Percentiles rank a stretch among this genome's conserved stretches.
Evolutionary conservation across 257 asterid species (phyloP).

Genomic region (Scutellaria barbata): DNA sequence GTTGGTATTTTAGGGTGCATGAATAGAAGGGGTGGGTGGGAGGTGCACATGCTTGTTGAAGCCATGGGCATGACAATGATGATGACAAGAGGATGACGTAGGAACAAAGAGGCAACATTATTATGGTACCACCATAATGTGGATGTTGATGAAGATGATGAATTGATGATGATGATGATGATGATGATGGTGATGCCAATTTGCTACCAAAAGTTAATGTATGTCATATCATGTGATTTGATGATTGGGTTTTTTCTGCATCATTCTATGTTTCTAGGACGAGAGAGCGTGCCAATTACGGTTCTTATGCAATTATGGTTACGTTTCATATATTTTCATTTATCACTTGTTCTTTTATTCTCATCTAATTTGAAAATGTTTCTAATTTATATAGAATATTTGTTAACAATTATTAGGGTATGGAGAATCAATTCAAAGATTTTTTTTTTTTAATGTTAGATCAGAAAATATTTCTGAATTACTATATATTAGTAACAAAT

Average conservation of each 20-base stretch:
- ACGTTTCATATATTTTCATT: too few species aligned
- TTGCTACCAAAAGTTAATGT: slow-evolving; percentile 26
- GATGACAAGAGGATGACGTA: slow-evolving; percentile 33
- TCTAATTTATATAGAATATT: too few species aligned
- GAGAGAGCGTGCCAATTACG: slow-evolving; percentile 3
- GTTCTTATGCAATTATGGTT: slow-evolving; percentile 4
- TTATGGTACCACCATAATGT: slow-evolving; percentile 18
- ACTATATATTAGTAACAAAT: too few species aligned
- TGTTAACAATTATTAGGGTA: too few species aligned
- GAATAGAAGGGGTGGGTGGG: slow-evolving; percentile 8
- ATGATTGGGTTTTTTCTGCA: not conserved
- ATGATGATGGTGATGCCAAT: not conserved
- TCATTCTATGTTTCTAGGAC: slow-evolving; percentile 27
- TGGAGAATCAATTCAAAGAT: too few species aligned
- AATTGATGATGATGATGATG: not conserved
- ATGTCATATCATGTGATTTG: slow-evolving; percentile 25
- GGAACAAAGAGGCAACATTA: slow-evolving; percentile 15
- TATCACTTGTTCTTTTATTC: too few species aligned
- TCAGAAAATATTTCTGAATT: too few species aligned
- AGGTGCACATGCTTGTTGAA: slow-evolving; percentile 5
- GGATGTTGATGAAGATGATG: slow-evolving; percentile 24
- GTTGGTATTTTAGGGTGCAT: not conserved
- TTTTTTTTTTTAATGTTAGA: too few species aligned
- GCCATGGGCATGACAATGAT: slow-evolving; percentile 23
- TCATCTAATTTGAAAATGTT: too few species aligned